phyloP scores from a whole-genome alignment of 257 asterid genomes.

The Gentiana straminea region DNA sequence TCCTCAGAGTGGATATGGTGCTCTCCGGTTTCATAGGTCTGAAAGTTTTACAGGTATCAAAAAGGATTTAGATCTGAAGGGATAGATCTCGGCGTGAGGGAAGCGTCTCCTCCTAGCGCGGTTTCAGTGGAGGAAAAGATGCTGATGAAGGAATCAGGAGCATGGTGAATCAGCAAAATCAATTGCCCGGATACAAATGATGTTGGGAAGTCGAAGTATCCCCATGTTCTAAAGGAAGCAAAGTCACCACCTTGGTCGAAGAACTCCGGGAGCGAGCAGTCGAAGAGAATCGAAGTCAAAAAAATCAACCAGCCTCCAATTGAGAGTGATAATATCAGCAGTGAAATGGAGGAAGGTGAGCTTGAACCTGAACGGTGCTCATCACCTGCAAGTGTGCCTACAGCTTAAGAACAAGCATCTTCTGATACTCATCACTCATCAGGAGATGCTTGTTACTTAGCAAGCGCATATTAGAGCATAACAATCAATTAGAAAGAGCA shows the following conservation, averaged over 20 bases:
- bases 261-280: constrained; percentile 88
- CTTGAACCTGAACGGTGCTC: constrained; percentile 81
- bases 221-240: constrained; percentile 45
- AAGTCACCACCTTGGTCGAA: constrained; percentile 90
- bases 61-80: constrained; percentile 92
- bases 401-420: constrained; percentile 32
- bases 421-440: constrained; percentile 14
- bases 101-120: constrained; percentile 78
- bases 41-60: constrained; percentile 83
- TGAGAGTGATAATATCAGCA: constrained; percentile 53
- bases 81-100: constrained; percentile 83
- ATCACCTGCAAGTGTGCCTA: constrained; percentile 24
- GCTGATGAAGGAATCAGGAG: constrained; percentile 56
- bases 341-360: constrained; percentile 96
- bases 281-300: constrained; percentile 73
- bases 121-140: constrained; percentile 65
- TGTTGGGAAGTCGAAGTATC: constrained; percentile 51
- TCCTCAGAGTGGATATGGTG: constrained; percentile 56
- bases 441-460: constrained; percentile 19
- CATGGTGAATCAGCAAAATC: constrained; percentile 40
- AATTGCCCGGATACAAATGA: constrained; percentile 47
- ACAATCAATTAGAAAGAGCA: constrained; percentile 18
- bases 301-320: constrained; percentile 47
- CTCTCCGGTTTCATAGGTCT: constrained; percentile 61
- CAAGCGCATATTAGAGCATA: constrained; percentile 17